Evolutionary conservation across 352 stramenopile genomes (phyloP), one percentile per base, ranked within the genome.

Genomic region (Phytophthora megakarya): DNA sequence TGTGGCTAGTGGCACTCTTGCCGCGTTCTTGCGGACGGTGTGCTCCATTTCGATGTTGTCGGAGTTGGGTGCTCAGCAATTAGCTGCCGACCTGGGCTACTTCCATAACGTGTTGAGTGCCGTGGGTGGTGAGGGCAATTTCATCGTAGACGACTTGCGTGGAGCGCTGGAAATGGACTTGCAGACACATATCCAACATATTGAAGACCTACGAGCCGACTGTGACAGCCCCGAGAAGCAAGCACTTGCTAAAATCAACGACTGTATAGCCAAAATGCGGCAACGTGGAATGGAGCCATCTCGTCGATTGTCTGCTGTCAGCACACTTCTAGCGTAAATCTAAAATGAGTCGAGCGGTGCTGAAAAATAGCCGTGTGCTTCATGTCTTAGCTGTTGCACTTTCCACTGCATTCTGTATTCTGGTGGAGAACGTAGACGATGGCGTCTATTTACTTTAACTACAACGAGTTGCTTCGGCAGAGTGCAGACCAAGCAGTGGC

Each of bases 81-180:
- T 95, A 16, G 76, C 63, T 48, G 84, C 81, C 2, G 87, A 95
- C 45, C 25, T 94, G 38, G 73, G 72, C 32, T 95, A 95, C 57
- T 92, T 94, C 37, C 67, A 89, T 59, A 95, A 93, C 48, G 84
- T 94, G 12, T 61, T 93, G 38, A 89, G 73, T 45, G 87, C 87
- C 0, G 76, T 95, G 15, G 81, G 84, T 4, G 78, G 65, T 25
- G 78, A 87, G 10, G 65, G 63, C 23, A 88, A 84, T 51, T 84
- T 85, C 18, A 70, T 88, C 5, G 49, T 86, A 18, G 72, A 88
- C 21, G 79, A 84, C 19, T 43, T 86, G 58, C 73, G 73, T 37
- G 39, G 57, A 18, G 63, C 70, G n/a, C 65, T 89, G n/a, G 72
- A 81, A 30, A 67, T 76, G 43, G 59, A 76, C 32, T 16, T 67